A percentile compares a stretch with the other conserved stretches of the same genome.
Conservation (phyloP, 768 basidiomycete genomes). For the Suillus weaverae region DNA sequence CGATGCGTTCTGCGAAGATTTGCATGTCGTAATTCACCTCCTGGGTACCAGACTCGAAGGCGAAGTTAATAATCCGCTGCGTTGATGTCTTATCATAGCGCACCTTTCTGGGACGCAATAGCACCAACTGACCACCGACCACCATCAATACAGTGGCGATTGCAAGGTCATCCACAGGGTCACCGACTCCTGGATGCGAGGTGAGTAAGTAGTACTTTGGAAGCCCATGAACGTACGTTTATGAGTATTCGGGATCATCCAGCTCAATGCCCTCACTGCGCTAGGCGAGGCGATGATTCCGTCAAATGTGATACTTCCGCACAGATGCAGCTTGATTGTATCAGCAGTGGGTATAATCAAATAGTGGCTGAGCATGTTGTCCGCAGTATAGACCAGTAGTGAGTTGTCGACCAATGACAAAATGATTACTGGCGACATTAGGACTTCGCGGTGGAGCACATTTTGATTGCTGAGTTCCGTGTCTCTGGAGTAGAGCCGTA, state of each 20-base stretch:
- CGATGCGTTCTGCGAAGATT: conserved; percentile 93
- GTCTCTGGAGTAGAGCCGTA: conserved; percentile 93
- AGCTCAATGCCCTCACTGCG: conserved; percentile 88
- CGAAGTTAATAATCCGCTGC: background rate
- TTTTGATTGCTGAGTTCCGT: conserved; percentile 81
- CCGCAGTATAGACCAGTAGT: conserved; percentile 88
- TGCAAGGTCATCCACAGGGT: conserved; percentile 88
- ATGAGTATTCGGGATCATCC: conserved; percentile 94
- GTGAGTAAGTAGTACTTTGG: conserved; percentile 12
- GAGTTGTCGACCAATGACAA: conserved; percentile 94
- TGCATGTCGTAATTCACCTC: conserved; percentile 98
- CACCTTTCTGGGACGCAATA: conserved; percentile 88
- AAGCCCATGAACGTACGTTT: conserved; percentile 63
- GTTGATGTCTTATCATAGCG: conserved; percentile 11
- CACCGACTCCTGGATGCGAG: conserved; percentile 74
- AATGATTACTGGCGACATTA: conserved; percentile 78
- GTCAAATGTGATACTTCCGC: conserved; percentile 92
- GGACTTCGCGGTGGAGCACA: conserved; percentile 75
- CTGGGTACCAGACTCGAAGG: conserved; percentile 68
- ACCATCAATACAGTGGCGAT: conserved; percentile 96
- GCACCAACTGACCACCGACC: conserved; percentile 86
- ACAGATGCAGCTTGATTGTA: conserved; percentile 82
- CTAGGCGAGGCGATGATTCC: conserved; percentile 85
- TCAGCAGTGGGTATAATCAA: conserved; percentile 83
- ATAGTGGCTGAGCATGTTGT: conserved; percentile 93